A percentile compares a stretch with the other conserved stretches of the same genome.
These are phyloP conservation scores for Gracilariopsis chorda DNA, from an alignment of 23 red algal genomes.

Conservation along the genomic window DNA sequence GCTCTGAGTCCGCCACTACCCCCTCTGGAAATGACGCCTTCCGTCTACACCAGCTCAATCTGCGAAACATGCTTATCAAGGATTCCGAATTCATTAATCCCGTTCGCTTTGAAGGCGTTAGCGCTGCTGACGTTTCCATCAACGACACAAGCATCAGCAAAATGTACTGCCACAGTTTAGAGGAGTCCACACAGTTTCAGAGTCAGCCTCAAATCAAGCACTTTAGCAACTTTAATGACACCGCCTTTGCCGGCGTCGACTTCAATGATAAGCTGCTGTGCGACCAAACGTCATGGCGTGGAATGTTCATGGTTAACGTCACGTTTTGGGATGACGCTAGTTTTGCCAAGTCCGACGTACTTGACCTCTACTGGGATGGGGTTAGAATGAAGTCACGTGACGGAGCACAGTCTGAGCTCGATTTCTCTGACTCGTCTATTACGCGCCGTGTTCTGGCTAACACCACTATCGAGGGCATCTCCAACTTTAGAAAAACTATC, in stretches of 20 bases:
- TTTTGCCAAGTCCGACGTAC: conserved; percentile 36
- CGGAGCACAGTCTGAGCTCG: conserved; percentile 10
- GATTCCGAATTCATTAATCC: conserved; percentile 46
- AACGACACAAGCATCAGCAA: conserved; percentile 50
- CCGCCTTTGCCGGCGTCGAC: conserved; percentile 14
- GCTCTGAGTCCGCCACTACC: neutral
- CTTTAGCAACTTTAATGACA: conserved; percentile 47
- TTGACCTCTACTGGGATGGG: conserved; percentile 56
- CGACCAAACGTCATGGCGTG: conserved; percentile 44
- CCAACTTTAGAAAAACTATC: conserved; percentile 1
- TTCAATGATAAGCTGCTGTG: conserved; percentile 36
- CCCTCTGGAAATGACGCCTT: conserved; percentile 19
- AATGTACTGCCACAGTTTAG: conserved; percentile 25
- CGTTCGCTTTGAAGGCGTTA: conserved; percentile 31
- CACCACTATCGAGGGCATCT: neutral
- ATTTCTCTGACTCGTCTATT: conserved; percentile 18
- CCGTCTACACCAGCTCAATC: neutral
- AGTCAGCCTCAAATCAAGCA: neutral
- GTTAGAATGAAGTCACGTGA: conserved; percentile 10
- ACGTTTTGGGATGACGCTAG: conserved; percentile 29
- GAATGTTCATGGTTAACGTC: conserved; percentile 16
- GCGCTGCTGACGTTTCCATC: conserved; percentile 20
- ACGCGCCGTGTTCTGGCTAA: conserved; percentile 35
- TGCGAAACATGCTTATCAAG: conserved; percentile 1
- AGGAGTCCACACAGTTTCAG: neutral